Evolutionary conservation across 208 protist genomes (phyloP).

Genomic region (Leishmania martiniquensis): DNA sequence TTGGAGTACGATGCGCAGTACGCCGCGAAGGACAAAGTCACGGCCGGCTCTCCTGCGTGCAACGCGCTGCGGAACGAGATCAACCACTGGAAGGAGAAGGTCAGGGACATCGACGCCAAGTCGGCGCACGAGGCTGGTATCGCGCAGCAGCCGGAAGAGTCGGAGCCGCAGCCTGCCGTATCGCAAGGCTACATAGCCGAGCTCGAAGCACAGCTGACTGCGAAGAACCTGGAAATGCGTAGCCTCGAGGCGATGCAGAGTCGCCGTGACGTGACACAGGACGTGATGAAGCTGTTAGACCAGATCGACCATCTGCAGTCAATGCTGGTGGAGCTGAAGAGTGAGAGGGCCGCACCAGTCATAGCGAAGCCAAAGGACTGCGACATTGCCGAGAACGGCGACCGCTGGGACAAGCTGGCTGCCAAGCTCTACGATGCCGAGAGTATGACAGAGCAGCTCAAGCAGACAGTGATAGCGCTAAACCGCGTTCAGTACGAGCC

Average conservation of each 20-base stretch:
- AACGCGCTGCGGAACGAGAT: constrained; percentile 69
- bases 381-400: constrained; percentile 49
- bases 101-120: constrained; percentile 65
- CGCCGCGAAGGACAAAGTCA: constrained; percentile 78
- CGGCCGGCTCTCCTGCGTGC: constrained; percentile 58
- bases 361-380: constrained; percentile 13
- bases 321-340: constrained; percentile 54
- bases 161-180: constrained; percentile 13
- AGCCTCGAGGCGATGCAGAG: constrained; percentile 70
- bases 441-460: constrained; percentile 63
- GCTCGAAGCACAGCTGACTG: constrained; percentile 56
- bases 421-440: constrained; percentile 81
- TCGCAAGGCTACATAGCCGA: constrained; percentile 55
- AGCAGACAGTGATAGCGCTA: constrained; percentile 66
- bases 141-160: constrained; percentile 43
- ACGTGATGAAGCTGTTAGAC: constrained; percentile 76
- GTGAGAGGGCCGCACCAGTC: constrained; percentile 7
- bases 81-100: constrained; percentile 68
- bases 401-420: constrained; percentile 80
- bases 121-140: constrained; percentile 84
- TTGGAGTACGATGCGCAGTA: constrained; percentile 89
- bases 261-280: constrained; percentile 72
- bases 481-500: constrained; percentile 88
- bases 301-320: constrained; percentile 69
- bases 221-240: constrained; percentile 53